Evolutionary conservation across 2,329 filamentous ascomycete genomes (phyloP).

Genomic region (Fusarium sp.): DNA sequence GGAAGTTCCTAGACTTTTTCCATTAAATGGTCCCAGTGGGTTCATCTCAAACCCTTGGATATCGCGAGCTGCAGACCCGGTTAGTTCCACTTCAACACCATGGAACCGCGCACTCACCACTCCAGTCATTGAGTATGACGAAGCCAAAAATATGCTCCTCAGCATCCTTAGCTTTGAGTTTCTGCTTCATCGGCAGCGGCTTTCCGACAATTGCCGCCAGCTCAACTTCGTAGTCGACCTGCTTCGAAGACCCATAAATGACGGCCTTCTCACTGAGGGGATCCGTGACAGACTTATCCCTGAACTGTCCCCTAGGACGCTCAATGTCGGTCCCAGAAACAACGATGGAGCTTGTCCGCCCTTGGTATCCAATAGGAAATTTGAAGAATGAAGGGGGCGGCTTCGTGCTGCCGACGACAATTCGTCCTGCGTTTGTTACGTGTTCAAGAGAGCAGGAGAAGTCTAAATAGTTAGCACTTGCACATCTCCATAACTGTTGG

Average conservation of each 20-base stretch:
- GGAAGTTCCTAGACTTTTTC: conserved; percentile 70
- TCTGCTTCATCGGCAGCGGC: conserved; percentile 49
- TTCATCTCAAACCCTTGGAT: conserved; percentile 72
- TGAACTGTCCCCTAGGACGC: conserved; percentile 60
- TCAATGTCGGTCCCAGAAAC: conserved; percentile 60
- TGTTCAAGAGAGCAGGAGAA: conserved; percentile 68
- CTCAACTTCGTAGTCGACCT: conserved; percentile 59
- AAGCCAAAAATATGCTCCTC: conserved; percentile 72
- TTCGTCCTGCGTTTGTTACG: conserved; percentile 61
- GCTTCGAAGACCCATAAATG: conserved; percentile 46
- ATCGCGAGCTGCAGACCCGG: conserved; percentile 59
- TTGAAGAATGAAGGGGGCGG: conserved; percentile 61
- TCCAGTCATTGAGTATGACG: conserved; percentile 74
- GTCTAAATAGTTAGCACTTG: conserved; percentile 51
- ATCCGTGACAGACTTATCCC: conserved; percentile 32
- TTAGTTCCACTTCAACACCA: conserved; percentile 11
- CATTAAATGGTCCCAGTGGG: conserved; percentile 70
- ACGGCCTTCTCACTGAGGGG: neutral
- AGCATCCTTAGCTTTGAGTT: conserved; percentile 58
- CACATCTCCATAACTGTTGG: too few relatives aligned
- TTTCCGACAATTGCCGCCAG: conserved; percentile 60
- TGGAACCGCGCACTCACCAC: conserved; percentile 49
- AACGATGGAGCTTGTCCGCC: conserved; percentile 65
- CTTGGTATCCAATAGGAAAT: conserved; percentile 65
- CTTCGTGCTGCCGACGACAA: conserved; percentile 52